Evolutionary conservation across 352 stramenopile species (phyloP), one percentile per base, ranked within the genome.

Genomic region (Pythium apleroticum): DNA sequence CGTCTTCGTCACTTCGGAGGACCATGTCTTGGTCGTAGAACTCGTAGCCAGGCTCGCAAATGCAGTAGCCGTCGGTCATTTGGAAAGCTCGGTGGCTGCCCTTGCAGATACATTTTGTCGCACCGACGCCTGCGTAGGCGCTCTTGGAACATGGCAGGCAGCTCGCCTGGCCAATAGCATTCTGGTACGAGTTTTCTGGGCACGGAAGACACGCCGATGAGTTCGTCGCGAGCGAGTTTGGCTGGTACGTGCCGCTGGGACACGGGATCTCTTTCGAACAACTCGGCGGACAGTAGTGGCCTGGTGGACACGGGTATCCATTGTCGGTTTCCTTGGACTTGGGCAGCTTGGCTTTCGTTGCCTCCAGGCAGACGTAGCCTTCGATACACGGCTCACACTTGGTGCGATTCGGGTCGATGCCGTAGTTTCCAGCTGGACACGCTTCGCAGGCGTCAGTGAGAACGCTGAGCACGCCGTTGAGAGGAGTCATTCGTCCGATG

Each of bases 31-130:
- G 72, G 57, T 98, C 91, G 59, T 96, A 97, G 55, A 96, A 97
- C 58, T 97, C 90, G 66, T 91, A 97, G 9, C 89, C 88, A 14
- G 93, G 89, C 57, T 95, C 77, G 46, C 93, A 98, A 22, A 97
- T 93, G 58, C 93, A 98, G 57, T 91, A 95, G 2, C 93, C 91
- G 39, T 97, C 88, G 0, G 77, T 90, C 76, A 93, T 89, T 63
- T 98, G 89, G 59, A 98, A 98, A 5, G 89, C 89, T 9, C 93
- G 87, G 66, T 98, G 90, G 28, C 77, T 89, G 6, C 91, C 93
- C 25, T 89, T 72, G 45, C 93, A 98, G 4, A 76, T 84, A 63
- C 91, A 98, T 46, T 81, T 75, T 0, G 73, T 83, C 0, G 86
- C 80, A 3, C 86, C 87, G 48, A 61, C 56, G 1, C 56, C 49